Percentiles rank a stretch among this genome's conserved stretches.
Evolutionary conservation across 768 basidiomycete species (phyloP).

Genomic region (Rubroboletus satanas): DNA sequence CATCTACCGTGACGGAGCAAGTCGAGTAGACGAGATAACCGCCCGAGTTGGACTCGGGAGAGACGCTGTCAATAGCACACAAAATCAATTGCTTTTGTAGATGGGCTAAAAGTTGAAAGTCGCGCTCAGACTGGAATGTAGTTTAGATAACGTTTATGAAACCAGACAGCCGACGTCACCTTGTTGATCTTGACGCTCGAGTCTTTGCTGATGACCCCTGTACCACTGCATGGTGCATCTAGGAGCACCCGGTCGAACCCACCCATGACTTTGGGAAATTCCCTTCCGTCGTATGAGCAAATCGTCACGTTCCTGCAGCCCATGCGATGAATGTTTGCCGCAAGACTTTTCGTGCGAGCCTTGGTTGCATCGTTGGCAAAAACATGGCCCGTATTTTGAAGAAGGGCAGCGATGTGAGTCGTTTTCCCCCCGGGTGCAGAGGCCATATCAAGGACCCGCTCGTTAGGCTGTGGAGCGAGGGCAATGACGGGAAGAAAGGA

Average conservation of each 20-base stretch:
- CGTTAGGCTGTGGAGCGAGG: constrained; percentile 85
- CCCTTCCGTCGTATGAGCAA: constrained; percentile 94
- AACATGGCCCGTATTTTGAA: constrained; percentile 96
- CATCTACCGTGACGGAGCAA: constrained; percentile 96
- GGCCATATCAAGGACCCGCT: constrained; percentile 97
- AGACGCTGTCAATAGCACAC: constrained; percentile 95
- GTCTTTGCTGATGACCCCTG: constrained; percentile 98
- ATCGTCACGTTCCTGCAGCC: constrained; percentile 98
- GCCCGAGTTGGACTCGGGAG: constrained; percentile 84
- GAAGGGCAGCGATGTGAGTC: constrained; percentile 93
- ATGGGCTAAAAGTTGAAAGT: constrained; percentile 94
- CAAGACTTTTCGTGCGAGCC: constrained; percentile 89
- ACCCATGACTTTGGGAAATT: constrained; percentile 98
- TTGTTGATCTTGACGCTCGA: constrained; percentile 97
- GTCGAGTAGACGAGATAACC: constrained; percentile 97
- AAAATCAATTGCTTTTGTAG: constrained; percentile 97
- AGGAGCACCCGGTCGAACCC: constrained; percentile 97
- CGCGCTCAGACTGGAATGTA: constrained; percentile 72
- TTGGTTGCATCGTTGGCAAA: constrained; percentile 98
- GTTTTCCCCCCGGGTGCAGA: constrained; percentile 98
- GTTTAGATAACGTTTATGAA: constrained; percentile 3
- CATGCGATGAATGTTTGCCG: constrained; percentile 93
- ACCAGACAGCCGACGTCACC: constrained; percentile 41
- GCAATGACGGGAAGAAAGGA: constrained; percentile 99
- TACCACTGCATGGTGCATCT: constrained; percentile 97